Percentiles rank a stretch among this genome's conserved stretches.
phyloP scores from a whole-genome alignment of 139 green algal species.

The Haematococcus lacustris region DNA sequence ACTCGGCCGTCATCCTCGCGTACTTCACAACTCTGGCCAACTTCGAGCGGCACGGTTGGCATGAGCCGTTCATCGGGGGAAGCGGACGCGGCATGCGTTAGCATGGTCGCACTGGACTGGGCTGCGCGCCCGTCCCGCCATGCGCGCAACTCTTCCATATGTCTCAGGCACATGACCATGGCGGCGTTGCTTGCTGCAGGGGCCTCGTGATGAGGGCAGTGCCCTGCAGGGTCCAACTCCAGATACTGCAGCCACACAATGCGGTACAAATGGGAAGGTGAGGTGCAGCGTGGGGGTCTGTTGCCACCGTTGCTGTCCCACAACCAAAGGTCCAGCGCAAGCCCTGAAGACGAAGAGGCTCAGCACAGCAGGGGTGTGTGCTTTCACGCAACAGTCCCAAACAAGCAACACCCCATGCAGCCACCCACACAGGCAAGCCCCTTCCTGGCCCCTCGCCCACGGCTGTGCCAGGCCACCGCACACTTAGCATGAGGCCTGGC shows the following conservation, averaged over 20 bases:
- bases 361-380: not conserved
- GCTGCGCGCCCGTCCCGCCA: not conserved
- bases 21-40: slow-evolving; percentile 13
- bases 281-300: not conserved
- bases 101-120: slow-evolving; percentile 13
- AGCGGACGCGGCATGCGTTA: slow-evolving; percentile 9
- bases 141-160: slow-evolving; percentile 4
- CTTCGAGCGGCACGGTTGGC: slow-evolving; percentile 9
- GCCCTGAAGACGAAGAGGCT: not conserved
- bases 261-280: not conserved
- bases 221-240: slow-evolving; percentile 8
- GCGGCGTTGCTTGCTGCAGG: slow-evolving; percentile 26
- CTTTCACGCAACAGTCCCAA: not conserved
- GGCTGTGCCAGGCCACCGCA: not conserved
- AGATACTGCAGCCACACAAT: not conserved
- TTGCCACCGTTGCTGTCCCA: not conserved
- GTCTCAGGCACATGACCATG: not conserved
- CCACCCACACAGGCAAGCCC: too few species aligned
- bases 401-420: too few species aligned
- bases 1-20: slow-evolving; percentile 16
- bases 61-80: slow-evolving; percentile 14
- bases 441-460: too few species aligned
- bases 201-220: slow-evolving; percentile 62
- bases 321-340: not conserved
- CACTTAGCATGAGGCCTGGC: not conserved